phyloP scores from a whole-genome alignment of 352 stramenopile genomes.

The Phytophthora cactorum region DNA sequence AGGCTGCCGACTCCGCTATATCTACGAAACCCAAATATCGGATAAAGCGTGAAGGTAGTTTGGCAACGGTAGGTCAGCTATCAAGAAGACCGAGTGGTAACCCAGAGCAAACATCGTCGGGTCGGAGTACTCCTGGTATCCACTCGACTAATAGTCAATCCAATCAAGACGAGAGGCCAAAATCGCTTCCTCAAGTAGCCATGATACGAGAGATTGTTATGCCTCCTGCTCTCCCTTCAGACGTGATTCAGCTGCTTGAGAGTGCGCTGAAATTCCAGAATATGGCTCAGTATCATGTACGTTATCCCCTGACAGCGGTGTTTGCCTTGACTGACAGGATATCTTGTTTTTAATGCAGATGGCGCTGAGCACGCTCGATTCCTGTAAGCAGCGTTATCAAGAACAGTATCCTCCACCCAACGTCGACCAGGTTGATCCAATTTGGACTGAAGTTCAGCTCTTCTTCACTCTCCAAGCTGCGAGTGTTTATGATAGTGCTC shows the following conservation, averaged over 20 bases:
- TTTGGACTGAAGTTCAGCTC: conserved; percentile 45
- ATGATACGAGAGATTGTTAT: conserved; percentile 69
- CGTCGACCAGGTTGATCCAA: conserved; percentile 11
- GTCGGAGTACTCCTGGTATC: background rate
- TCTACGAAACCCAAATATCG: conserved; percentile 19
- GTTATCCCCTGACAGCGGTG: conserved; percentile 1
- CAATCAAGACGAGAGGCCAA: background rate
- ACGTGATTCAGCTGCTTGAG: conserved; percentile 58
- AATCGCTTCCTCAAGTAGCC: conserved; percentile 44
- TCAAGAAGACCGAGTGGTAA: conserved; percentile 20
- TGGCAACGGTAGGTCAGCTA: conserved; percentile 12
- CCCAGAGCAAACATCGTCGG: conserved; percentile 4
- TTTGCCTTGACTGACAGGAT: background rate
- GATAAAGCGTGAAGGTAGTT: conserved; percentile 30
- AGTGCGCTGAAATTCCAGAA: conserved; percentile 73
- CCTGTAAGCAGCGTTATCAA: conserved; percentile 45
- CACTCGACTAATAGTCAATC: background rate
- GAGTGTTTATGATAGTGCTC: conserved; percentile 63
- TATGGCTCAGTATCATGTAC: conserved; percentile 62
- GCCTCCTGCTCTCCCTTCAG: conserved; percentile 45
- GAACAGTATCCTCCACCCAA: conserved; percentile 18
- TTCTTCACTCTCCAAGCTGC: conserved; percentile 62
- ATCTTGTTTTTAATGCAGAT: conserved; percentile 44
- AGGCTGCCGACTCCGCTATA: conserved; percentile 25
- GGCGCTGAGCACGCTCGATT: conserved; percentile 57